Conservation (phyloP, 495 filamentous ascomycete genomes). For the Apiosordaria backusii region DNA sequence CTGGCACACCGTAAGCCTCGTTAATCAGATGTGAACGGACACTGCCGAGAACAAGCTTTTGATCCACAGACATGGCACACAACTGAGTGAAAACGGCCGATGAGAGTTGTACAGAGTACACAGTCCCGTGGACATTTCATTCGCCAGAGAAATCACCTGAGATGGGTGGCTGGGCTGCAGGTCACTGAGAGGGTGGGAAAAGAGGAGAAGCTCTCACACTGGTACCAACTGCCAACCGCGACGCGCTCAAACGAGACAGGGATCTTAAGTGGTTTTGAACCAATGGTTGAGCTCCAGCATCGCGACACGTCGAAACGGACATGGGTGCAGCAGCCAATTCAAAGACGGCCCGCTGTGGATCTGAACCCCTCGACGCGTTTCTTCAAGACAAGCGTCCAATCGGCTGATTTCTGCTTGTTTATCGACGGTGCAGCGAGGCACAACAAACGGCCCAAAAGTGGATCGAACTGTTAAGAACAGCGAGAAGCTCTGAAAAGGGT, state of each 20-base stretch:
- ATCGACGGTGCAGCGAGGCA: conserved; percentile 4
- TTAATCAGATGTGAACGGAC: neutral
- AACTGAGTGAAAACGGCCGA: too few species aligned
- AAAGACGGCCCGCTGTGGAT: conserved; percentile 25
- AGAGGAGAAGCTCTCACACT: neutral
- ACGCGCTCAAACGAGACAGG: conserved; percentile 30
- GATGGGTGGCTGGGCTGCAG: conserved; percentile 7
- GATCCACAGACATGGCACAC: conserved; percentile 2
- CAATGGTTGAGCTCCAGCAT: conserved; percentile 36
- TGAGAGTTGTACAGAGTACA: too few species aligned
- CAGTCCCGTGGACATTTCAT: too few species aligned
- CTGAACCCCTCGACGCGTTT: conserved; percentile 28
- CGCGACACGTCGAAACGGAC: conserved; percentile 22
- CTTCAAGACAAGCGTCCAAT: conserved; percentile 21
- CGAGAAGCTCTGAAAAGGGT: neutral
- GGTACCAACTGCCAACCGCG: conserved; percentile 2
- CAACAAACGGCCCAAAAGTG: conserved; percentile 15
- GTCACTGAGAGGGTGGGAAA: conserved; percentile 13
- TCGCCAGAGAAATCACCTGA: neutral
- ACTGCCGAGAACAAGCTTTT: neutral
- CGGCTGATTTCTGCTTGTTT: conserved; percentile 12
- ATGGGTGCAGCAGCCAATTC: conserved; percentile 21
- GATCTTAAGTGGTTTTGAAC: conserved; percentile 32
- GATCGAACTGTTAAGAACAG: conserved; percentile 7
- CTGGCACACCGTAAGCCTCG: conserved; percentile 16